Conservation (phyloP, 1,284 basidiomycete genomes). For the Puccinia horiana region DNA sequence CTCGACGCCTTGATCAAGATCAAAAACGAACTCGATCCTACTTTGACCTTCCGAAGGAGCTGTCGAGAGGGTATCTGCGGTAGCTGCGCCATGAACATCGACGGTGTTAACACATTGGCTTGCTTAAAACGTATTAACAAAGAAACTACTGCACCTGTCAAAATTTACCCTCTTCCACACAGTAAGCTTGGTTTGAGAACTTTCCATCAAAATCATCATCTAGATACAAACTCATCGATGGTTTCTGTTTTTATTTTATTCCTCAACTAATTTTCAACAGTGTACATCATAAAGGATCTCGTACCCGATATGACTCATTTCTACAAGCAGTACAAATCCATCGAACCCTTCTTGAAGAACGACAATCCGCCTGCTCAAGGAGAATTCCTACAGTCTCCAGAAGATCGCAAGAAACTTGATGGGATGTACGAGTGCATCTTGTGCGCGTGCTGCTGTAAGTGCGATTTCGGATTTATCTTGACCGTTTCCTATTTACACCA, state of each 20-base stretch:
- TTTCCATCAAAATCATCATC: no score
- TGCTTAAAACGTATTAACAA: conserved; percentile 95
- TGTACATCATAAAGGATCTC: conserved; percentile 99
- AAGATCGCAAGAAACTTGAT: conserved; percentile 92
- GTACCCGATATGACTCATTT: conserved; percentile 77
- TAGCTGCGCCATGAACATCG: conserved; percentile 98
- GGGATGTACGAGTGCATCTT: conserved; percentile 81
- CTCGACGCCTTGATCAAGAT: conserved; percentile 96
- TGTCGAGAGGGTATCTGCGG: conserved; percentile 99
- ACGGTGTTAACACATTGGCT: conserved; percentile 91
- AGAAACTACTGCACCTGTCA: conserved; percentile 70
- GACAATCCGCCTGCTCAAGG: conserved; percentile 75
- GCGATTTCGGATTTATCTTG: not conserved
- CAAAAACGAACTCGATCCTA: conserved; percentile 97
- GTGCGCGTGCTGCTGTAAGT: conserved; percentile 26
- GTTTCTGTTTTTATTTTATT: no score
- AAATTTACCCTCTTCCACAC: conserved; percentile 98
- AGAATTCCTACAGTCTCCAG: conserved; percentile 84
- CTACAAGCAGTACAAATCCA: conserved; percentile 99
- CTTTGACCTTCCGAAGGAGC: conserved; percentile 91
- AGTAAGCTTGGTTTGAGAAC: conserved; percentile 66
- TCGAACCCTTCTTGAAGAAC: conserved; percentile 91
- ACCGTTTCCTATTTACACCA: conserved; percentile 65
- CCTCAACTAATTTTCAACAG: conserved; percentile 56
- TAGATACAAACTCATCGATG: not conserved